Evolutionary conservation across 352 stramenopile species (phyloP), one percentile per base, ranked within the genome.

Genomic region (Phytophthora pluvialis): DNA sequence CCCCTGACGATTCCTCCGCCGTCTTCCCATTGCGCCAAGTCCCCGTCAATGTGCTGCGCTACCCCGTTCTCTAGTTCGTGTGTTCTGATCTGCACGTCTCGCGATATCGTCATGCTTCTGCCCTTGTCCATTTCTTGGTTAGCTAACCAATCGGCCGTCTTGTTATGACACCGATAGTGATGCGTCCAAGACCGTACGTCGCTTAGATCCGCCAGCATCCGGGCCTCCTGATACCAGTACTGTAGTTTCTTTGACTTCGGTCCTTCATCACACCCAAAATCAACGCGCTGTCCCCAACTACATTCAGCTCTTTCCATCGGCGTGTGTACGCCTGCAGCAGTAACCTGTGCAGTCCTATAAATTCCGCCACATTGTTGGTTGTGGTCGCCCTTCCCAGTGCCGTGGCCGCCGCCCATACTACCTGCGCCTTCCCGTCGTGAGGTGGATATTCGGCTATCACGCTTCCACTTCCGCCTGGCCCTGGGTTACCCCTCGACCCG

Each of bases 301-400:
- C 21, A 33, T 54, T 32, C 7, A 54, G 1, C 3, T 6, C 25
- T 1, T 12, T 48, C 43, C 31, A 46, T 3, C 32, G 5, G 33
- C 54, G 1, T 33, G 3, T 5, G 7, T 12, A 5, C n/a, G n/a
- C n/a, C n/a, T n/a, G n/a, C n/a, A n/a, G n/a, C n/a, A 62, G 18
- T 13, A 63, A 13, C 10, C 54, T 3, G 3, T 55, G 44, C 3
- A 63, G 21, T 5, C 55, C 55, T 2, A 63, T 10, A 13, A 63
- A 55, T 21, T 49, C 33, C 4, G 54, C 44, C 2, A 47, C 11
- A 16, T 63, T 63, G 35, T 55, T 54, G 0, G 54, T 63, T 3
- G n/a, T 60, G 0, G 1, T 1, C 11, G 3, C 3, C 3, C 12
- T 9, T 3, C 52, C 52, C 0, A 60, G 13, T 9, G 52, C 40